These are phyloP conservation scores for Zoysia matrella DNA, from an alignment of 202 grass and related monocot species.

Conservation along the genomic window DNA sequence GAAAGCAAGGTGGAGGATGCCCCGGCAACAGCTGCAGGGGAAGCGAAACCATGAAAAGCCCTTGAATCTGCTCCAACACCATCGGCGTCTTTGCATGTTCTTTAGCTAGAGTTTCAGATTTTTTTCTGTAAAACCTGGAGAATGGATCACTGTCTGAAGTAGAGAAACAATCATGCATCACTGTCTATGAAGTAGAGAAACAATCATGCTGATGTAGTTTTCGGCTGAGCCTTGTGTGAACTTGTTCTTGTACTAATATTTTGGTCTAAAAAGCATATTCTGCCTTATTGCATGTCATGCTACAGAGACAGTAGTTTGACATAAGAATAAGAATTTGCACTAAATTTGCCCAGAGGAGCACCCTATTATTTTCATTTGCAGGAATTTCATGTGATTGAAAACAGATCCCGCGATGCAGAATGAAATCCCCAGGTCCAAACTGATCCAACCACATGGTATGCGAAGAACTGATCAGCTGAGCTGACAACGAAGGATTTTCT, in stretches of 20 bases:
- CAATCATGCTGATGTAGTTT: constrained; percentile 25
- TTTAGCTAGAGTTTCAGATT: constrained; percentile 13
- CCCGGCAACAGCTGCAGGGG: constrained; percentile 15
- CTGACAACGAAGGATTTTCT: neutral
- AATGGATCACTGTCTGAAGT: constrained; percentile 18
- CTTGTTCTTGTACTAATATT: constrained; percentile 12
- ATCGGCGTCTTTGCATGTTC: constrained; percentile 1
- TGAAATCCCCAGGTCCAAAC: neutral
- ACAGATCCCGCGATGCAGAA: neutral
- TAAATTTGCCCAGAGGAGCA: too few relatives aligned
- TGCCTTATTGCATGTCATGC: neutral
- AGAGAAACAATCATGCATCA: too few relatives aligned
- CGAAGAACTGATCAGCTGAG: neutral
- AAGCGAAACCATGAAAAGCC: constrained; percentile 45
- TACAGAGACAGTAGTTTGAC: neutral
- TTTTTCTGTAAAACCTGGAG: constrained; percentile 43
- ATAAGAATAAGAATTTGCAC: too few relatives aligned
- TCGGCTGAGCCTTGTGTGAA: constrained; percentile 7
- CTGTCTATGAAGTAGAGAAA: constrained; percentile 3
- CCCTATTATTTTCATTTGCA: neutral
- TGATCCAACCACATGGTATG: too few relatives aligned
- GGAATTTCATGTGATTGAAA: neutral
- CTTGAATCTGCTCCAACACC: neutral
- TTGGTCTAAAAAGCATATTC: neutral
- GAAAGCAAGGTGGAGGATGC: constrained; percentile 37